A percentile compares a stretch with the other conserved stretches of the same genome.
phyloP scores from a whole-genome alignment of 2,329 filamentous ascomycete species.

The Sarocladium brachiariae region DNA sequence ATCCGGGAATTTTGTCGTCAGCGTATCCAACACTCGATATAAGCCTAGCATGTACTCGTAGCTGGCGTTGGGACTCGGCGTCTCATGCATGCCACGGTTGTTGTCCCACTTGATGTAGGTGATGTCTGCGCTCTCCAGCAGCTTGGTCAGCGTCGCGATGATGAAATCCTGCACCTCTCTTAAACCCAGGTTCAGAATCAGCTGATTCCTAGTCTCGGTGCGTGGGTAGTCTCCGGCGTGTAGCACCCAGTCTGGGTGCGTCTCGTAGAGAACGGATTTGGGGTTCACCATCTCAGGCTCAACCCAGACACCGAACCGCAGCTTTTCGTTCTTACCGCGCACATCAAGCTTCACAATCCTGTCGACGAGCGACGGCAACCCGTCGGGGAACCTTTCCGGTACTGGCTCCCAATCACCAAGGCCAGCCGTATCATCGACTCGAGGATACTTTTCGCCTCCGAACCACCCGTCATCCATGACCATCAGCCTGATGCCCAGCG shows the following conservation, averaged over 20 bases:
- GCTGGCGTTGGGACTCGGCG: constrained; percentile 42
- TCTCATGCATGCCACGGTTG: constrained; percentile 57
- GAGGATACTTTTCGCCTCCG: constrained; percentile 46
- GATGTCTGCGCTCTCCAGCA: constrained; percentile 47
- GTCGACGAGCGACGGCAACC: constrained; percentile 43
- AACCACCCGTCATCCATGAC: constrained; percentile 65
- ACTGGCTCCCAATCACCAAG: constrained; percentile 59
- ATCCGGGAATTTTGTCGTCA: constrained; percentile 53
- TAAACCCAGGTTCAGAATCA: constrained; percentile 54
- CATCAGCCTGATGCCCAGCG: constrained; percentile 53
- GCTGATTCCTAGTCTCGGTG: constrained; percentile 48
- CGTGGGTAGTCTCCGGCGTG: constrained; percentile 49
- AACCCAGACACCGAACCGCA: constrained; percentile 61
- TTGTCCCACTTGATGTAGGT: constrained; percentile 62
- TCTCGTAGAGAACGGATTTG: constrained; percentile 51
- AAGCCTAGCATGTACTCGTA: constrained; percentile 57
- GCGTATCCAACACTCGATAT: constrained; percentile 52
- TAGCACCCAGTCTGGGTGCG: constrained; percentile 58
- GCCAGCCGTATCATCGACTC: constrained; percentile 45
- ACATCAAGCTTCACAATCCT: constrained; percentile 43
- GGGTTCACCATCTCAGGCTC: constrained; percentile 63
- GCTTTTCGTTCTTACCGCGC: constrained; percentile 31
- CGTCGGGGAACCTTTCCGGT: constrained; percentile 49
- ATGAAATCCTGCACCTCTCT: constrained; percentile 57
- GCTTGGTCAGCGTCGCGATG: constrained; percentile 44